phyloP scores from a whole-genome alignment of 345 rosid species.

The Eucalyptus pauciflora region DNA sequence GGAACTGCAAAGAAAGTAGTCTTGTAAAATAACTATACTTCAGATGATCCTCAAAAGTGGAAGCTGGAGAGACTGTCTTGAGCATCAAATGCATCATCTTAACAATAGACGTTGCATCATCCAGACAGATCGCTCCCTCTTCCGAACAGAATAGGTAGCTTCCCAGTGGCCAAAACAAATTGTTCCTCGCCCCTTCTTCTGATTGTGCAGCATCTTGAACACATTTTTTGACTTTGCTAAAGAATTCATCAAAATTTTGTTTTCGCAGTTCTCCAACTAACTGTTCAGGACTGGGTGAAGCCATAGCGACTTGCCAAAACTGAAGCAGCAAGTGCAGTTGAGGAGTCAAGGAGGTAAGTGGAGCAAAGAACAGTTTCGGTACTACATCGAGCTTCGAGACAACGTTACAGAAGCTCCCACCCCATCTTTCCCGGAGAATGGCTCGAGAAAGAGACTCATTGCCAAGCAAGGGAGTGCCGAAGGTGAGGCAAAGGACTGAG shows the following conservation, averaged over 20 bases:
- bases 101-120: slow-evolving; percentile 32
- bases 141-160: slow-evolving; percentile 56
- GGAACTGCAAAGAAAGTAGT: slow-evolving; percentile 19
- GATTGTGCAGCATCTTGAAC: background rate
- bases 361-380: slow-evolving; percentile 43
- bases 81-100: slow-evolving; percentile 44
- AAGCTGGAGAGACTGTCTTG: slow-evolving; percentile 3
- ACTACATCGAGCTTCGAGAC: slow-evolving; percentile 44
- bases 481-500: slow-evolving; percentile 62
- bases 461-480: slow-evolving; percentile 73
- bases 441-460: slow-evolving; percentile 43
- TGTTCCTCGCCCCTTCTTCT: background rate
- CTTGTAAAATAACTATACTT: slow-evolving; percentile 39
- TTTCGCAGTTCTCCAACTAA: background rate
- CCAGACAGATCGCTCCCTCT: slow-evolving; percentile 64
- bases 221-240: background rate
- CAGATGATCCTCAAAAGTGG: slow-evolving; percentile 41
- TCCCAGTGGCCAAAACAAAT: slow-evolving; percentile 53
- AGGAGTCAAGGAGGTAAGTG: slow-evolving; percentile 8
- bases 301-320: background rate
- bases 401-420: slow-evolving; percentile 63
- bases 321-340: slow-evolving; percentile 6
- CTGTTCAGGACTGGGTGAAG: slow-evolving; percentile 12
- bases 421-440: background rate
- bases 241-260: slow-evolving; percentile 1